These are phyloP conservation scores for Salvia splendens DNA, from an alignment of 257 asterid genomes.

Conservation along the genomic window DNA sequence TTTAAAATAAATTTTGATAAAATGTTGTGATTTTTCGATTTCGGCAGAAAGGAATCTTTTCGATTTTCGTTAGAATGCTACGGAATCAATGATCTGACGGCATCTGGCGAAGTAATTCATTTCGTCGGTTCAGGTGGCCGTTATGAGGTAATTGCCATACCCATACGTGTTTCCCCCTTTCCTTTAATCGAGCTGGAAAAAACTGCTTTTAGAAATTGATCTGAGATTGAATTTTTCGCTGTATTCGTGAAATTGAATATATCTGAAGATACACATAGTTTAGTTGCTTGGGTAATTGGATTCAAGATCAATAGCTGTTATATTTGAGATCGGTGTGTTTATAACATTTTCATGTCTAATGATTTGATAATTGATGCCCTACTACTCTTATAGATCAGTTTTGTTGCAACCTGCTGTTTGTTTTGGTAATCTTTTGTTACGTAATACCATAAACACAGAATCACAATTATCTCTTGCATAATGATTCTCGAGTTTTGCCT, in stretches of 20 bases:
- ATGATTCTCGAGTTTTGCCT: slow-evolving; percentile 9
- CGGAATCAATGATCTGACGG: slow-evolving; percentile 61
- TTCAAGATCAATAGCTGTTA: neutral
- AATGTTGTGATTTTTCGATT: neutral
- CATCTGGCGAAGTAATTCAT: slow-evolving; percentile 58
- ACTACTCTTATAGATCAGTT: neutral
- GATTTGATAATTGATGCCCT: neutral
- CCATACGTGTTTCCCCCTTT: neutral
- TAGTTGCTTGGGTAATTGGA: too few species aligned
- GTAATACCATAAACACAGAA: neutral
- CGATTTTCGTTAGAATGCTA: slow-evolving; percentile 62
- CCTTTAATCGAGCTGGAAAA: slow-evolving; percentile 15
- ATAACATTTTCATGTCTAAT: neutral
- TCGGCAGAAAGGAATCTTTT: slow-evolving; percentile 60
- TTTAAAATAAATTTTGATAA: neutral
- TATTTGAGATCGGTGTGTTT: neutral
- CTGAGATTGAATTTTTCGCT: neutral
- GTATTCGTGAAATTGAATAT: neutral
- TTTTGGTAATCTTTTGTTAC: neutral
- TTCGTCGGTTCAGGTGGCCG: slow-evolving; percentile 45
- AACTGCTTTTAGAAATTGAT: neutral
- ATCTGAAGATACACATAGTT: neutral
- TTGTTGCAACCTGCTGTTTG: too few species aligned
- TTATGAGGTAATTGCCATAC: slow-evolving; percentile 50
- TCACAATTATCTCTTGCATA: neutral